A percentile compares a stretch with the other conserved stretches of the same genome.
phyloP scores from a whole-genome alignment of 345 rosid species.

The Heritiera fomes region DNA sequence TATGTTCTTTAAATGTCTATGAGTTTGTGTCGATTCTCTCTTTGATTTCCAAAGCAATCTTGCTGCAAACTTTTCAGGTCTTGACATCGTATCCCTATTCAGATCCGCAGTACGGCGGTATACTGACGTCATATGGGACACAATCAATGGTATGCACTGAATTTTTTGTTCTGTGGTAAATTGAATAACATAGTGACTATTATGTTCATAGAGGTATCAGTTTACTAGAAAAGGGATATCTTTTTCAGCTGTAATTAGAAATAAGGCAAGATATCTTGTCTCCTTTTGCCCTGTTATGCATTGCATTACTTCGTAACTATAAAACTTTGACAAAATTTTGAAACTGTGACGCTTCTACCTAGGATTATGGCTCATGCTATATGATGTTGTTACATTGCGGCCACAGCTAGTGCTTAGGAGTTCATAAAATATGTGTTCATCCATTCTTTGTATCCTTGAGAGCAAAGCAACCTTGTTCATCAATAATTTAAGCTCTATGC shows the following conservation, averaged over 20 bases:
- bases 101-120: slow-evolving; percentile 50
- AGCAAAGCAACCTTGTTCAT: background rate
- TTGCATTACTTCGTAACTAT: background rate
- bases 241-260: background rate
- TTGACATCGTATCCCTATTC: slow-evolving; percentile 51
- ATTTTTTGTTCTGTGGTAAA: background rate
- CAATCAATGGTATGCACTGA: slow-evolving; percentile 50
- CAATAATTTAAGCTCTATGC: background rate
- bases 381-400: background rate
- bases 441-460: background rate
- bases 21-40: slow-evolving; percentile 11
- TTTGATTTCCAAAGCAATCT: background rate
- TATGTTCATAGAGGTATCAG: background rate
- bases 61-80: slow-evolving; percentile 45
- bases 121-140: slow-evolving; percentile 44
- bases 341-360: background rate
- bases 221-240: background rate
- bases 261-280: background rate
- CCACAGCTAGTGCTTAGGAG: background rate
- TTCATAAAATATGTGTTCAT: background rate
- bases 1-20: background rate
- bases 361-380: background rate
- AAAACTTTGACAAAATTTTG: background rate
- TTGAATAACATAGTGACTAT: slow-evolving; percentile 1
- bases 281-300: slow-evolving; percentile 2